phyloP scores from a whole-genome alignment of 2,329 filamentous ascomycete genomes.

The Monilinia laxa region DNA sequence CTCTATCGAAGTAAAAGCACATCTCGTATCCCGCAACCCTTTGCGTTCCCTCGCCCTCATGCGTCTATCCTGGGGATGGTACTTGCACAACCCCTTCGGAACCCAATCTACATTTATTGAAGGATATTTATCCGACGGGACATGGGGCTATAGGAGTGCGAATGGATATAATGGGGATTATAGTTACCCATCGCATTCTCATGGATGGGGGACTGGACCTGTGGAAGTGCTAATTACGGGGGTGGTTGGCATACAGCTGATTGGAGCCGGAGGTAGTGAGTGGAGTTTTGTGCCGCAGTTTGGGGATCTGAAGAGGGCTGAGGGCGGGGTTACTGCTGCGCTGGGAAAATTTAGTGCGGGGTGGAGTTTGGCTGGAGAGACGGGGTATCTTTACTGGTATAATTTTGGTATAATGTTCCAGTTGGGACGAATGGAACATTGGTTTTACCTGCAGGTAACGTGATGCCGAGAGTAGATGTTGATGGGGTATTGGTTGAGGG shows the following conservation, averaged over 20 bases:
- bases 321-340: conserved; percentile 45
- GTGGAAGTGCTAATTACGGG: conserved; percentile 48
- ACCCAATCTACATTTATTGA: conserved; percentile 59
- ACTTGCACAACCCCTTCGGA: conserved; percentile 55
- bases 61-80: conserved; percentile 59
- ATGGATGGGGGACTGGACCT: conserved; percentile 49
- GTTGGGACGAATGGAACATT: conserved; percentile 27
- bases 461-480: conserved; percentile 7
- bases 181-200: conserved; percentile 49
- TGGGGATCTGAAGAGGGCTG: conserved; percentile 43
- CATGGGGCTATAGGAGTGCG: conserved; percentile 55
- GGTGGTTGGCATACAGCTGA: conserved; percentile 46
- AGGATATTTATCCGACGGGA: conserved; percentile 56
- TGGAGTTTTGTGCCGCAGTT: conserved; percentile 46
- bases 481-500: conserved; percentile 16
- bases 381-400: conserved; percentile 27
- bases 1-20: conserved; percentile 58
- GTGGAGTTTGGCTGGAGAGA: conserved; percentile 32
- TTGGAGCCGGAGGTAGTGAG: conserved; percentile 40
- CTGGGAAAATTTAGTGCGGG: conserved; percentile 43
- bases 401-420: conserved; percentile 28
- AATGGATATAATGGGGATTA: conserved; percentile 51
- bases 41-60: conserved; percentile 55
- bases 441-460: conserved; percentile 9
- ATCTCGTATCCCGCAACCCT: conserved; percentile 50